Base-by-base conservation (phyloP, 257 asterid species). In the Buddleja alternifolia region DNA sequence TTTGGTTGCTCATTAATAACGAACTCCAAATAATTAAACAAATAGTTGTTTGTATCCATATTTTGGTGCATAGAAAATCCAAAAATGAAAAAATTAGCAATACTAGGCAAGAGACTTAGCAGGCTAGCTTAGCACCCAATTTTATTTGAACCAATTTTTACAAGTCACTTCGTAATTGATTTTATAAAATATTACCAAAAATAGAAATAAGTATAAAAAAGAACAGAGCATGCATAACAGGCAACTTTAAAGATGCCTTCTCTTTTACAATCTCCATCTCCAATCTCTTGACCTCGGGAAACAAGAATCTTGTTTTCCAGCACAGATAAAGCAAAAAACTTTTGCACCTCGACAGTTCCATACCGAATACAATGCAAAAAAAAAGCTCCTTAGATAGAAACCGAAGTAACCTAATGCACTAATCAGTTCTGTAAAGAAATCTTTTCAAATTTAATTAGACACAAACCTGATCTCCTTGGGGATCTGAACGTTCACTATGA, bases 401-500 rank as follows among this genome's bases (percentile, higher is more conserved):
- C 61, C 66, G 47, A 62, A 39, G 53, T 4, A 34, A 11, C 17
- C 42, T 29, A 67, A 39, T 53, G 58, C 67, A 67, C 50, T 25
- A 51, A 46, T 32, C 48, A 34, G 19, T 34, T 17, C 14, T 14
- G 56, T 23, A 47, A 46, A 50, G 46, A 50, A 40, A 59, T 63
- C 20, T 41, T 52, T 53, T 41, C 60, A 55, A 59, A 19, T 39
- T 47, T 45, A 65, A 39, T 25, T 39, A 62, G 44, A 42, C 19
- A 19, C 81, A 62, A 59, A 93, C 99, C 99, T 91, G 71, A 87
- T 84, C 29, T 70, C 75, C 63, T 84, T 84, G 10, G 99, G 99
- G 76, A 94, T 89, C 75, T 58, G 85, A 80, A 94, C 85, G 60
- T 82, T 86, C 82, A 91, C 92, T 39, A 79, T 77, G 82, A 94